A percentile compares a stretch with the other conserved stretches of the same genome.
Conservation (phyloP, 345 rosid genomes). For the Schrenkiella parvula region DNA sequence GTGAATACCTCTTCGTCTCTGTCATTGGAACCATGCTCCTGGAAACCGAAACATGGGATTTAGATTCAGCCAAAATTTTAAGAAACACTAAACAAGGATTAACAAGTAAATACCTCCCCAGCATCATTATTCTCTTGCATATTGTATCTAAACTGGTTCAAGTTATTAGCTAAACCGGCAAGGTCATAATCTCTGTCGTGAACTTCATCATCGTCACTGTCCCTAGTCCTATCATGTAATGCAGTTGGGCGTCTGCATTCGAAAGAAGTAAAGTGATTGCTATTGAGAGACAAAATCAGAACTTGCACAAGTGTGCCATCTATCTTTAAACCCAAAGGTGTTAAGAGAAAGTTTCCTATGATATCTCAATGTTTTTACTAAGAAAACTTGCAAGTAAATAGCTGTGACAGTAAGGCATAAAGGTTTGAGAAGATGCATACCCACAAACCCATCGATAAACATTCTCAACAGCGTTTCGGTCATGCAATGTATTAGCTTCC, state of each 20-base stretch:
- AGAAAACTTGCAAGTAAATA: neutral
- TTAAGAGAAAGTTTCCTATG: neutral
- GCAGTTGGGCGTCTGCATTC: constrained; percentile 91
- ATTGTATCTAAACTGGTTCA: constrained; percentile 89
- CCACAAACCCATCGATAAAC: constrained; percentile 96
- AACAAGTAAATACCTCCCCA: constrained; percentile 64
- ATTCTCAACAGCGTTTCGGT: constrained; percentile 81
- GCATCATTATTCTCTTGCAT: constrained; percentile 78
- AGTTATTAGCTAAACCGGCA: constrained; percentile 79
- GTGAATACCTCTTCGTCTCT: constrained; percentile 79
- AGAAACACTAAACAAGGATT: neutral
- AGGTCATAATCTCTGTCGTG: constrained; percentile 94
- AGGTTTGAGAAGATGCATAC: constrained; percentile 39
- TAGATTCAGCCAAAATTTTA: neutral
- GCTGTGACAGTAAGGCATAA: neutral
- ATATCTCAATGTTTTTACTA: neutral
- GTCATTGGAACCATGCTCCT: constrained; percentile 73
- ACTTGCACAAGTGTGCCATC: neutral
- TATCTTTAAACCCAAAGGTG: neutral
- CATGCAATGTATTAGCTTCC: constrained; percentile 70
- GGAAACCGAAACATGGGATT: constrained; percentile 29
- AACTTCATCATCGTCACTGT: constrained; percentile 91
- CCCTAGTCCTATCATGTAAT: constrained; percentile 87
- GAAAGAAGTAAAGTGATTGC: neutral
- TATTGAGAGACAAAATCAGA: neutral